Conservation (phyloP, 2,329 filamentous ascomycete species). For the Fusarium brachygibbosum region DNA sequence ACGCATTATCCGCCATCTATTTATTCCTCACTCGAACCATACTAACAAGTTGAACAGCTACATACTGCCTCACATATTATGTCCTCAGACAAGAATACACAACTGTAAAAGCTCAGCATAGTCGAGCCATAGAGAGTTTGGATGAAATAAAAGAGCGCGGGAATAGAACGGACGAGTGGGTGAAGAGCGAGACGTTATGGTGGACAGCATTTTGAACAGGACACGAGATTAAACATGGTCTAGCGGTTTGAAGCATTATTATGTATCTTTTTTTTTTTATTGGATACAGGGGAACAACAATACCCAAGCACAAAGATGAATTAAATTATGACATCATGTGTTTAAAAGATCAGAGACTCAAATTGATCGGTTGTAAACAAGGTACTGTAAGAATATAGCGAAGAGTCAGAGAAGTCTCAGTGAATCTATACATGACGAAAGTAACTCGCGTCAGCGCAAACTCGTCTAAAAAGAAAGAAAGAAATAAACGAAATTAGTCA, state of each 20-base stretch:
- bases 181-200: not conserved
- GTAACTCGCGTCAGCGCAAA: no score
- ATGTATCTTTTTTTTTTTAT: not conserved
- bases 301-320: not conserved
- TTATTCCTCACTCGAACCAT: fast-evolving
- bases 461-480: not conserved
- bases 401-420: no score
- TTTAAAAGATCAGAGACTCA: no score
- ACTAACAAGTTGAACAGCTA: not conserved
- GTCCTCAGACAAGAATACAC: conserved; percentile 1
- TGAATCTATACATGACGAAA: no score
- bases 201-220: conserved; percentile 7
- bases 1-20: fast-evolving
- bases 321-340: not conserved
- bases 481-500: not conserved
- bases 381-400: no score
- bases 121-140: not conserved
- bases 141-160: not conserved
- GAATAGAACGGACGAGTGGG: not conserved
- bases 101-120: not conserved
- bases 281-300: fast-evolving
- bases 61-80: not conserved
- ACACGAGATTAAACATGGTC: not conserved
- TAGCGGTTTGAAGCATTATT: not conserved
- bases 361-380: no score